phyloP scores from a whole-genome alignment of 306 rosid species.

The Vigna radiata region DNA sequence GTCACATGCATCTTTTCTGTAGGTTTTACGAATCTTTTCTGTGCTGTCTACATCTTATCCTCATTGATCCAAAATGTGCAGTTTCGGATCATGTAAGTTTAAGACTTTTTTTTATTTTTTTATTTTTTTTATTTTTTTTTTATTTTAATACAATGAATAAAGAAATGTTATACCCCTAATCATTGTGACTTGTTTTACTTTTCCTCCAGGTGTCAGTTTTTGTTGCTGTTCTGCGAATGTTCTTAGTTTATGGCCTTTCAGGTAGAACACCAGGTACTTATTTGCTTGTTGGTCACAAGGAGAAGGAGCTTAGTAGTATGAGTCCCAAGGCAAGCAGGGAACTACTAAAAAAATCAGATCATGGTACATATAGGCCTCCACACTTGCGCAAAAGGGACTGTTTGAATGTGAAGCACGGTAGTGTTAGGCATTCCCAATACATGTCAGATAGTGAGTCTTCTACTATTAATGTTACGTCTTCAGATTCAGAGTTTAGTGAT shows the following conservation, averaged over 20 bases:
- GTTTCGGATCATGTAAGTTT: slow-evolving; percentile 87
- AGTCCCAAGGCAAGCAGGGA: slow-evolving; percentile 52
- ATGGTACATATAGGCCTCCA: slow-evolving; percentile 81
- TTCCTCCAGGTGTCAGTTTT: slow-evolving; percentile 80
- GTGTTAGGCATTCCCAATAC: slow-evolving; percentile 50
- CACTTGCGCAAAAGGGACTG: slow-evolving; percentile 79
- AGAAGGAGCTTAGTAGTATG: slow-evolving; percentile 48
- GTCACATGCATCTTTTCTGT: slow-evolving; percentile 47
- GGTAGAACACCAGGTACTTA: slow-evolving; percentile 50
- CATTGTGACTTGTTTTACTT: slow-evolving; percentile 40
- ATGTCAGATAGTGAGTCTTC: slow-evolving; percentile 66
- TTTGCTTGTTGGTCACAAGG: slow-evolving; percentile 48
- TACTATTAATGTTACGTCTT: slow-evolving; percentile 61
- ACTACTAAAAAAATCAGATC: slow-evolving; percentile 54
- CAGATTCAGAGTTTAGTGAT: slow-evolving; percentile 95
- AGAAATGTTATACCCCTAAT: slow-evolving; percentile 15
- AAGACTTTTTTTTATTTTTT: slow-evolving; percentile 32
- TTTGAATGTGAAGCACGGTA: slow-evolving; percentile 56
- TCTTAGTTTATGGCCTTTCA: slow-evolving; percentile 75
- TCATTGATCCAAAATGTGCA: slow-evolving; percentile 68
- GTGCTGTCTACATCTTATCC: slow-evolving; percentile 77
- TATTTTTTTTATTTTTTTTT: too few relatives aligned
- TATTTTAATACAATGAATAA: slow-evolving; percentile 19
- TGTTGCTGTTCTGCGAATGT: slow-evolving; percentile 75
- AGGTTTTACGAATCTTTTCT: slow-evolving; percentile 88